Evolutionary conservation across 2,329 filamentous ascomycete species (phyloP), one percentile per base, ranked within the genome.

Genomic region (Conoideocrella luteorostrata): DNA sequence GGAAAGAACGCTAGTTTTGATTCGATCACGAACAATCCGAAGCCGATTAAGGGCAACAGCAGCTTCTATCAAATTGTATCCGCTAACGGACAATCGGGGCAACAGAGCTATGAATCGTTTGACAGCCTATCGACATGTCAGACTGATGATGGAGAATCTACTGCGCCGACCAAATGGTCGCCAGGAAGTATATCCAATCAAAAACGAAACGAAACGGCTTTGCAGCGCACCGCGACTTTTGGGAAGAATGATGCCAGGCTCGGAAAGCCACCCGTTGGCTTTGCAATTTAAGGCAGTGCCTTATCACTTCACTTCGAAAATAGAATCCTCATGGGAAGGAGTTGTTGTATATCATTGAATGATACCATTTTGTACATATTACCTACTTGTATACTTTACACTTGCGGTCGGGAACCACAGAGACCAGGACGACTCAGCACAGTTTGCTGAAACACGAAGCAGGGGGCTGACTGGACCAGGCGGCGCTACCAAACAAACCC

Each of bases 51-150:
- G 33, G 65, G 61, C 20, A 61, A 58, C 9, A 74, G 80, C 23
- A 78, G 76, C 4, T 82, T 78, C 58, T 82, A 82, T 54, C 74
- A 80, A 56, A 75, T 72, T 43, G 63, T 79, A 13, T 64, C 67
- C 24, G 62, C 60, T 42, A 52, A 44, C 54, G 64, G 39, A 56
- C 43, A 49, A 37, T 47, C 55, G 30, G 56, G 50, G 20, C 59
- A 59, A 39, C 54, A 33, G 23, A 77, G 73, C 53, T 59, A 68
- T 41, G 70, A 71, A 43, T 72, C 70, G 21, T 55, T 65, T 37
- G 69, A 68, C 36, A 73, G 71, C 3, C 60, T 70, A 41, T 75
- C 71, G 41, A 74, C 74, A 5, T 76, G 75, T 65, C 69, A 69
- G 44, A 71, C 64, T 36, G 66, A 67, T 13, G 67, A 69, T 12